Evolutionary conservation across 148 eudicot species (phyloP).

Genomic region (Rhododendron molle): DNA sequence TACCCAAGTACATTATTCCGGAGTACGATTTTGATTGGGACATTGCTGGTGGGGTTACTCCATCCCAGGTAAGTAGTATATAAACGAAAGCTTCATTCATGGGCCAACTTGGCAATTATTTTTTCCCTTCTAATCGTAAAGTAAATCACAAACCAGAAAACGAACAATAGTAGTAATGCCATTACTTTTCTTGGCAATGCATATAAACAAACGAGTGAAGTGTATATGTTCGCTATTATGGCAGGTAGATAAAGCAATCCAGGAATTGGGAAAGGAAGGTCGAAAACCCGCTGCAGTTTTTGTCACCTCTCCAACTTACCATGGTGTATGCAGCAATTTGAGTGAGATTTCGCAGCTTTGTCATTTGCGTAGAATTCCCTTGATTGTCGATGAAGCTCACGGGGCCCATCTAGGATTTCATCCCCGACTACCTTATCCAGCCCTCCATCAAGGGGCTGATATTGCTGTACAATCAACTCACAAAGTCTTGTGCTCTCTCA

Average conservation of each 20-base stretch:
- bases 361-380: slow-evolving; percentile 41
- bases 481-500: slow-evolving; percentile 70
- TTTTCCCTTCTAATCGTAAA: neutral
- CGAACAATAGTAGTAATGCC: neutral
- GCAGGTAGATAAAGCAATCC: slow-evolving; percentile 64
- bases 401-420: slow-evolving; percentile 88
- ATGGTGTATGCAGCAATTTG: slow-evolving; percentile 69
- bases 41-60: slow-evolving; percentile 56
- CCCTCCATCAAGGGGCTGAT: slow-evolving; percentile 77
- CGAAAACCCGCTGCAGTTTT: slow-evolving; percentile 65
- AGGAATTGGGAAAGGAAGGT: slow-evolving; percentile 49
- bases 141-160: neutral
- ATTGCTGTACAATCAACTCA: slow-evolving; percentile 74
- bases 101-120: neutral
- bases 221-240: slow-evolving; percentile 6
- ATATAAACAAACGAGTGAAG: neutral
- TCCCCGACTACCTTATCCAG: slow-evolving; percentile 46
- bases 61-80: slow-evolving; percentile 63
- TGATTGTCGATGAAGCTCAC: slow-evolving; percentile 82
- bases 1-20: slow-evolving; percentile 66
- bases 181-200: neutral
- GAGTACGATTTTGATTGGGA: slow-evolving; percentile 64
- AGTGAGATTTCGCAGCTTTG: slow-evolving; percentile 48
- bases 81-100: neutral
- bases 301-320: slow-evolving; percentile 66